A percentile compares a stretch with the other conserved stretches of the same genome.
Evolutionary conservation across 1,139 yeast species (phyloP).

Genomic region (Eremothecium coryli): DNA sequence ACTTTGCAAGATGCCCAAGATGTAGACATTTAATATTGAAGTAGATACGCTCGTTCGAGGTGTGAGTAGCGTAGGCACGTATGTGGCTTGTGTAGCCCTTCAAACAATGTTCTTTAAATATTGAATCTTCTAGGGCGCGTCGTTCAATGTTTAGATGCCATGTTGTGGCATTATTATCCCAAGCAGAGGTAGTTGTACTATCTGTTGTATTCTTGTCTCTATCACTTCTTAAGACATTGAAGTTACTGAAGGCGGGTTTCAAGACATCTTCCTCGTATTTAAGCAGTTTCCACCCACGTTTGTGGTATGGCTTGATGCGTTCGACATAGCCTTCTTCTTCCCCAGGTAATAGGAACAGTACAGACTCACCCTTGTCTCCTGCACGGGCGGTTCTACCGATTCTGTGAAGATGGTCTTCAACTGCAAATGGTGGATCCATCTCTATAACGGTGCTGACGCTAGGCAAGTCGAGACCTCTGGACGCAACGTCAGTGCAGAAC

Average conservation of each 20-base stretch:
- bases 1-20: constrained; percentile 90
- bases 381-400: constrained; percentile 72
- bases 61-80: constrained; percentile 95
- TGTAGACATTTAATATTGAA: constrained; percentile 78
- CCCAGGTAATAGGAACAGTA: constrained; percentile 76
- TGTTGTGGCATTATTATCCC: constrained; percentile 95
- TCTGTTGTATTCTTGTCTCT: constrained; percentile 19
- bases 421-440: constrained; percentile 60
- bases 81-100: constrained; percentile 82
- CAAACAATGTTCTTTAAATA: constrained; percentile 52
- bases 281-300: constrained; percentile 44
- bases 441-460: constrained; percentile 56
- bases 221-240: constrained; percentile 32
- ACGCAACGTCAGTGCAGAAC: constrained; percentile 74
- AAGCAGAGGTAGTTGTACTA: constrained; percentile 33
- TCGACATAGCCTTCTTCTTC: constrained; percentile 77
- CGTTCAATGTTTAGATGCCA: constrained; percentile 90
- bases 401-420: constrained; percentile 66
- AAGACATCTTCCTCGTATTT: constrained; percentile 45
- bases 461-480: constrained; percentile 65
- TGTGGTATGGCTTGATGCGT: constrained; percentile 49
- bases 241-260: constrained; percentile 52
- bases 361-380: constrained; percentile 55
- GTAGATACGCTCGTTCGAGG: constrained; percentile 62
- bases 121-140: constrained; percentile 65